Evolutionary conservation across 176 grass and related monocot genomes (phyloP), one percentile per base, ranked within the genome.

Genomic region (Oryza punctata): DNA sequence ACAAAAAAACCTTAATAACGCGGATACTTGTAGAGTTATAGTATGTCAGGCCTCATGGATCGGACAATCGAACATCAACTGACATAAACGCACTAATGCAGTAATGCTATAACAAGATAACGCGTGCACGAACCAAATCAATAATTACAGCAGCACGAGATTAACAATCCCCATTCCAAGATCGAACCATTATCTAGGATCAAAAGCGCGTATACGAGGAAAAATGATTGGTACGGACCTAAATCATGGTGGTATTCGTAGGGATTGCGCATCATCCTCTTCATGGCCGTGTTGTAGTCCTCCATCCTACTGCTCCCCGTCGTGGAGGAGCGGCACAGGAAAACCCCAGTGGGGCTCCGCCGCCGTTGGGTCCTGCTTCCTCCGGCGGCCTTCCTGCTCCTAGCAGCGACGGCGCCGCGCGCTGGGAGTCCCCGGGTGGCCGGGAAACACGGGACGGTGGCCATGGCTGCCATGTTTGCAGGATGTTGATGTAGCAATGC

Each of bases 201-300:
- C 45, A 5, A 25, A 25, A 72, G 19, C 37, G 57, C 7, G 19
- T 61, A 24, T 10, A 24, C 57, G 21, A 78, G 47, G 25, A 3
- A 61, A 47, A 61, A 52, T 8, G 50, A 59, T 80, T 29, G 44
- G 35, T 18, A 61, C 15, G 5, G 88, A 94, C 94, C 92, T 12
- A 94, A 88, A 46, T 95, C 93, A 37, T 95, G 93, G 70, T 95
- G 93, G 74, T 93, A 93, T 46, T 95, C 96, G 50, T 93, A 95
- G 12, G 93, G 93, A 18, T 90, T 98, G 70, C 93, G 91, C 96
- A 95, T 95, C 82, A 95, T 87, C 44, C 87, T 63, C 79, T 95
- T 98, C 91, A 95, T 98, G 87, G 83, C 89, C 10, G 91, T 90
- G 73, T 94, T 98, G 57, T 91, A 92, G 68, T 95, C 93, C 64